Conservation (phyloP, 2,329 filamentous ascomycete species). For the Rhinocladiella mackenziei region DNA sequence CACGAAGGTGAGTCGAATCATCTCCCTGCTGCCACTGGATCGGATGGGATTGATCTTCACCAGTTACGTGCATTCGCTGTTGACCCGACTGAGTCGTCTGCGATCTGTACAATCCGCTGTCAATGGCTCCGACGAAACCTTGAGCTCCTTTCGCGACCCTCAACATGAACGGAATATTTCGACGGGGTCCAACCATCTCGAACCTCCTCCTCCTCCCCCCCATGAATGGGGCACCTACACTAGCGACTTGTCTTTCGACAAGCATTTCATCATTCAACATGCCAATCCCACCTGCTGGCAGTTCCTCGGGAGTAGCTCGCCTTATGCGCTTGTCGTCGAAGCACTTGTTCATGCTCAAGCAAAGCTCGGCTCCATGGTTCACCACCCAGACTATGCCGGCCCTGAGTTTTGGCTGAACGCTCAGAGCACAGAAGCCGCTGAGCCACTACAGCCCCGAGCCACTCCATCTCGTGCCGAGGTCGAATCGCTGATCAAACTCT, state of each 20-base stretch:
- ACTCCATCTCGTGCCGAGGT: slow-evolving; percentile 25
- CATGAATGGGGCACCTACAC: slow-evolving; percentile 28
- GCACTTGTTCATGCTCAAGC: slow-evolving; percentile 29
- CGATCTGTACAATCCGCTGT: slow-evolving; percentile 27
- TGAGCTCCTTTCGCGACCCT: slow-evolving; percentile 9
- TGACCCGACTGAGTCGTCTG: slow-evolving; percentile 27
- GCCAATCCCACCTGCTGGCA: slow-evolving; percentile 31
- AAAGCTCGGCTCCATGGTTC: slow-evolving; percentile 27
- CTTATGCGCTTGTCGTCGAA: slow-evolving; percentile 29
- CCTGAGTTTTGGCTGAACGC: slow-evolving; percentile 29
- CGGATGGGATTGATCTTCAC: slow-evolving; percentile 1
- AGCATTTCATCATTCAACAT: slow-evolving; percentile 29
- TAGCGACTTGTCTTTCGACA: slow-evolving; percentile 29
- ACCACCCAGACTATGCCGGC: slow-evolving; percentile 27
- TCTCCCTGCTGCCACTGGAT: background rate
- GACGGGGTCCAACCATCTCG: slow-evolving; percentile 14
- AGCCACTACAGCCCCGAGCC: slow-evolving; percentile 20
- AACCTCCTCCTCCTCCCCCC: slow-evolving; percentile 8
- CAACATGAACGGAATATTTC: slow-evolving; percentile 19
- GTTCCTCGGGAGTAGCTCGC: slow-evolving; percentile 30
- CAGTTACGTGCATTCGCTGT: slow-evolving; percentile 30
- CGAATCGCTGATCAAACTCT: slow-evolving; percentile 31
- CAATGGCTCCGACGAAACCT: slow-evolving; percentile 18
- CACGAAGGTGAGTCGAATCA: slow-evolving; percentile 26
- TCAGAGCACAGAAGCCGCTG: slow-evolving; percentile 22